Percentiles rank a stretch among this genome's conserved stretches.
phyloP scores from a whole-genome alignment of 129 eudicot genomes.

The Helianthus tuberosus region DNA sequence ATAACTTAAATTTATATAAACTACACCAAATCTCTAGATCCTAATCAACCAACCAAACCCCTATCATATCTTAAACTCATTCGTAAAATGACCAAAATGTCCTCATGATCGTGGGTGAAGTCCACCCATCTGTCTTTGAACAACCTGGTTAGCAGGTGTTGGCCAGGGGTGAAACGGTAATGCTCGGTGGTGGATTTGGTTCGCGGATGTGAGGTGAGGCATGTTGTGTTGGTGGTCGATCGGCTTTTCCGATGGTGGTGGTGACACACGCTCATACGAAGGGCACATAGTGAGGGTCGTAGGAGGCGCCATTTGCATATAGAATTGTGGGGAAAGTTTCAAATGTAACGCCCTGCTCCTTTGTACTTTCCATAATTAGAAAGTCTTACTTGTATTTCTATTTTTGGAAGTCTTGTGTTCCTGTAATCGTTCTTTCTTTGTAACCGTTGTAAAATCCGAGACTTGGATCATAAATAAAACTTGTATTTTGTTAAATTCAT shows the following conservation, averaged over 20 bases:
- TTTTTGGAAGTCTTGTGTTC: no score
- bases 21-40: slow-evolving; percentile 31
- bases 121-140: slow-evolving; percentile 47
- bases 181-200: slow-evolving; percentile 42
- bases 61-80: slow-evolving; percentile 1
- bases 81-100: slow-evolving; percentile 15
- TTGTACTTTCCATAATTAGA: no score
- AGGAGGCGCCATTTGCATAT: slow-evolving; percentile 97
- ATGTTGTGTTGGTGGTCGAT: slow-evolving; percentile 29
- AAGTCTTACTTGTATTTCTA: no score
- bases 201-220: slow-evolving; percentile 10
- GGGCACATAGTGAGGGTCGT: slow-evolving; percentile 98
- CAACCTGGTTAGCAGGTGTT: slow-evolving; percentile 29
- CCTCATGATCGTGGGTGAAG: slow-evolving; percentile 53
- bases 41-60: slow-evolving; percentile 27
- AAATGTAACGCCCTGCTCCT: no score
- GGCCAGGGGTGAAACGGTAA: slow-evolving; percentile 69
- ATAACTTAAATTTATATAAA: no score
- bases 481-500: no score
- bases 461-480: no score
- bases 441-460: no score
- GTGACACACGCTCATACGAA: slow-evolving; percentile 89
- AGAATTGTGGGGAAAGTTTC: slow-evolving; percentile 90
- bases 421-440: no score
- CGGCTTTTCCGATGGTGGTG: slow-evolving; percentile 40